Percentiles rank a stretch among this genome's conserved stretches.
Conservation (phyloP, 192 early-diverging fungal species). For the Umbelopsis vinacea region DNA sequence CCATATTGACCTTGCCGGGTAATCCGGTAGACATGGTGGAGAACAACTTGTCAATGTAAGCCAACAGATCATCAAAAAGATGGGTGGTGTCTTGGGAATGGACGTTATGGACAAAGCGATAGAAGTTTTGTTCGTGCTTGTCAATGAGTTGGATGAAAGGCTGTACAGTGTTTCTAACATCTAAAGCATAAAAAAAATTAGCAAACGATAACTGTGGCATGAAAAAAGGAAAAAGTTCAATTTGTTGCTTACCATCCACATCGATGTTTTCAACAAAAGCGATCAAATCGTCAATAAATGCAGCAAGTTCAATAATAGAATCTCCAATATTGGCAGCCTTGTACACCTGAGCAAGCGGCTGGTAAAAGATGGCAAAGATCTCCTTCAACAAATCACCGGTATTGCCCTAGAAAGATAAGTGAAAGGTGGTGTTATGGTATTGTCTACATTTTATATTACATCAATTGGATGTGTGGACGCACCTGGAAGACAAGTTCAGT, state of each 20-base stretch:
- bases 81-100: slow-evolving; percentile 49
- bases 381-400: slow-evolving; percentile 60
- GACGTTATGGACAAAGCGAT: slow-evolving; percentile 58
- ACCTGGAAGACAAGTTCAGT: slow-evolving; percentile 55
- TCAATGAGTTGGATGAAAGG: slow-evolving; percentile 51
- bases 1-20: slow-evolving; percentile 28
- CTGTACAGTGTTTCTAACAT: slow-evolving; percentile 37
- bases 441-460: not conserved
- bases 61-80: slow-evolving; percentile 52
- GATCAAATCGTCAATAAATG: slow-evolving; percentile 59
- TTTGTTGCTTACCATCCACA: slow-evolving; percentile 25
- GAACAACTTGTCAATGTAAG: slow-evolving; percentile 49
- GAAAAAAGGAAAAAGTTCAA: no score
- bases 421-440: no score
- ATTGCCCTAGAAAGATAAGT: no score
- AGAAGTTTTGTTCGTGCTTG: slow-evolving; percentile 56
- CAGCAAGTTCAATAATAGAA: slow-evolving; percentile 49
- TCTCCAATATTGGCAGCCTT: slow-evolving; percentile 61
- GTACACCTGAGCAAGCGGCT: slow-evolving; percentile 61
- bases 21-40: slow-evolving; percentile 46
- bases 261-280: slow-evolving; percentile 53
- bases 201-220: no score
- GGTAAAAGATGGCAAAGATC: slow-evolving; percentile 60
- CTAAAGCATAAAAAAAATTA: not conserved
- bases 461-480: not conserved